These are phyloP conservation scores for Amesomyces nigricolor DNA, from an alignment of 2,329 filamentous ascomycete genomes.

Conservation along the genomic window DNA sequence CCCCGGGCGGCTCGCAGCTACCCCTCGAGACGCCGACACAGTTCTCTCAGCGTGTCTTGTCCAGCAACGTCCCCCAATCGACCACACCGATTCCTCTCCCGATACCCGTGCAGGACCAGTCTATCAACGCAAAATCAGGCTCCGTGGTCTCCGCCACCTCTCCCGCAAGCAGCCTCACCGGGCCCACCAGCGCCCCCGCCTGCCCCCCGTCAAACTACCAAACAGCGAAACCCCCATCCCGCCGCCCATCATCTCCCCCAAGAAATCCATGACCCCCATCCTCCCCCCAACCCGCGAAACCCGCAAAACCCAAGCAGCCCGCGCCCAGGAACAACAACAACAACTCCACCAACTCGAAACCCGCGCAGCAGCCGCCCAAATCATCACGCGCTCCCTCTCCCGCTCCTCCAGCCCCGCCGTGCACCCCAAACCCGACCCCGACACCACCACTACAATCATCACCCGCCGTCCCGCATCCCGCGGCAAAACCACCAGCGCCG, in stretches of 20 bases:
- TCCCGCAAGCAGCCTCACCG: slow-evolving; percentile 24
- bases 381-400: slow-evolving; percentile 17
- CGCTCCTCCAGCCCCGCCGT: slow-evolving; percentile 27
- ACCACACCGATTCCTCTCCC: slow-evolving; percentile 35
- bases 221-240: slow-evolving; percentile 31
- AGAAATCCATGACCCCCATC: slow-evolving; percentile 33
- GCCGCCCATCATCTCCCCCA: slow-evolving; percentile 28
- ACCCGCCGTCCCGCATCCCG: slow-evolving; percentile 46
- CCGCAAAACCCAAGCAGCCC: slow-evolving; percentile 28
- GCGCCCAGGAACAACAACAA: slow-evolving; percentile 25
- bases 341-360: slow-evolving; percentile 21
- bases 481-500: slow-evolving; percentile 48
- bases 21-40: slow-evolving; percentile 25
- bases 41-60: slow-evolving; percentile 12
- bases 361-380: slow-evolving; percentile 6
- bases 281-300: slow-evolving; percentile 33
- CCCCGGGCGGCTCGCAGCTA: slow-evolving; percentile 19
- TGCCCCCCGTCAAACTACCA: slow-evolving; percentile 27
- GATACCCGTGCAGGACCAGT: slow-evolving; percentile 28
- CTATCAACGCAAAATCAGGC: slow-evolving; percentile 26
- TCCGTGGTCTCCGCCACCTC: slow-evolving; percentile 25
- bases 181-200: slow-evolving; percentile 23
- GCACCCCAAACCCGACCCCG: slow-evolving; percentile 32
- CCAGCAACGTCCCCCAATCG: slow-evolving; percentile 24
- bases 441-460: slow-evolving; percentile 14